Evolutionary conservation across 495 filamentous ascomycete genomes (phyloP), one percentile per base, ranked within the genome.

Genomic region (Aspergillus kassunensis): DNA sequence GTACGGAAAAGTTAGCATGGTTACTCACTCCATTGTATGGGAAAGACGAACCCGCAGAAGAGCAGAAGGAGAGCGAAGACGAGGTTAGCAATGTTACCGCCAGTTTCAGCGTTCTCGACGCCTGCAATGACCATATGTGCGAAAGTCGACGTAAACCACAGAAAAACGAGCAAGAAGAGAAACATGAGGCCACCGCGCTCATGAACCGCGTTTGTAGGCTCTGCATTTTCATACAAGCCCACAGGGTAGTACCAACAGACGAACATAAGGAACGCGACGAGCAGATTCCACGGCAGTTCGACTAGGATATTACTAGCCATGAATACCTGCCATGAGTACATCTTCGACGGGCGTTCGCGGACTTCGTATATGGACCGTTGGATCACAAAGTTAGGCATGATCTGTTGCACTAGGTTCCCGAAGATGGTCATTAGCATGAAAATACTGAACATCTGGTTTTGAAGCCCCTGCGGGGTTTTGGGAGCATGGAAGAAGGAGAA

Each of bases 381-480:
- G 11, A 74, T 71, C 34, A 86, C 67, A 64, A 88, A 92, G 37
- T 83, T 77, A 0, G 89, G 88, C 68, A 90, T 85, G 37, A 89
- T 77, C 57, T 95, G 90, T 56, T 91, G 82, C 3, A 86, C 81
- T 31, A 93, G 72, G 60, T 89, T 85, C 58, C 83, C 83, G 63
- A 93, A 89, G 55, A 96, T 80, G n/a, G 83, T 91, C 57, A 91
- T 73, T 20, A 97, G 72, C 76, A 93, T 84, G 77, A 97, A 96
- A 62, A 96, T 85, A 68, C 84, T 77, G 66, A 95, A 96, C 72
- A 93, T 87, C 64, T 92, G 88, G 65, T 95, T 95, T 61, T 93
- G 89, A 11, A 96, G 82, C 49, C 90, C 91, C 63, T 95, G 88
- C 12, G 82, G 68, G 12, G 79, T 80, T 69, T 86, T 89, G 49